Percentiles rank a stretch among this genome's conserved stretches.
These are phyloP conservation scores for Typha latifolia DNA, from an alignment of 176 grass and related monocot genomes.

Conservation along the genomic window DNA sequence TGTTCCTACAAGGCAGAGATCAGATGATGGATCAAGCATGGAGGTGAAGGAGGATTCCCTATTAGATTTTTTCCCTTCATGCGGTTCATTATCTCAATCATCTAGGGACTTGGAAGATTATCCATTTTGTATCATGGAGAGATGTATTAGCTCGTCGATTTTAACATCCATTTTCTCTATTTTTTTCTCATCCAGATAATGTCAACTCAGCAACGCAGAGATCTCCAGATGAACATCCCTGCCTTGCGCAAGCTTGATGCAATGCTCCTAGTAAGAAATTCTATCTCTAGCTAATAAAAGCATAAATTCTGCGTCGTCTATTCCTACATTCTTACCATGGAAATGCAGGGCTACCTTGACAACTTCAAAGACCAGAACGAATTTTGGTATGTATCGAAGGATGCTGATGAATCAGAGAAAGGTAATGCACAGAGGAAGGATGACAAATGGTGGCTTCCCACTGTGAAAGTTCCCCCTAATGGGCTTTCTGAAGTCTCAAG, in stretches of 20 bases:
- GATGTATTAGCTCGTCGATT: background rate
- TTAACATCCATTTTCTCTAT: background rate
- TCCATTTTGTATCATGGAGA: background rate
- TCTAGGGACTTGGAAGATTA: background rate
- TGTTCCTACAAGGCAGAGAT: constrained; percentile 55
- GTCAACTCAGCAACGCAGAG: constrained; percentile 77
- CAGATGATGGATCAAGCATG: constrained; percentile 55
- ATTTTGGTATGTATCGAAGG: constrained; percentile 78
- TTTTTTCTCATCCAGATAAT: constrained; percentile 40
- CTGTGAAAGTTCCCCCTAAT: constrained; percentile 53
- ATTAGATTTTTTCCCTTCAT: background rate
- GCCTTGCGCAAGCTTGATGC: constrained; percentile 67
- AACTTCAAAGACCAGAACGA: constrained; percentile 71
- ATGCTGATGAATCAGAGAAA: constrained; percentile 48
- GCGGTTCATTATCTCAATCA: background rate
- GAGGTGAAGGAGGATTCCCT: constrained; percentile 29
- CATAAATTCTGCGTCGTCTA: background rate
- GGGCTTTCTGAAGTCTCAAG: constrained; percentile 49
- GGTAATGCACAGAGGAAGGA: constrained; percentile 42
- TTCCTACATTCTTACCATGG: background rate
- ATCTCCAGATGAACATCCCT: constrained; percentile 65
- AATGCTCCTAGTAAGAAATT: constrained; percentile 55
- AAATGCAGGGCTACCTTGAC: constrained; percentile 76
- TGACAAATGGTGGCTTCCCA: constrained; percentile 95
- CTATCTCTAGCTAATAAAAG: background rate